These are phyloP conservation scores for Haplographium delicatum DNA, from an alignment of 495 filamentous ascomycete genomes.

Conservation along the genomic window DNA sequence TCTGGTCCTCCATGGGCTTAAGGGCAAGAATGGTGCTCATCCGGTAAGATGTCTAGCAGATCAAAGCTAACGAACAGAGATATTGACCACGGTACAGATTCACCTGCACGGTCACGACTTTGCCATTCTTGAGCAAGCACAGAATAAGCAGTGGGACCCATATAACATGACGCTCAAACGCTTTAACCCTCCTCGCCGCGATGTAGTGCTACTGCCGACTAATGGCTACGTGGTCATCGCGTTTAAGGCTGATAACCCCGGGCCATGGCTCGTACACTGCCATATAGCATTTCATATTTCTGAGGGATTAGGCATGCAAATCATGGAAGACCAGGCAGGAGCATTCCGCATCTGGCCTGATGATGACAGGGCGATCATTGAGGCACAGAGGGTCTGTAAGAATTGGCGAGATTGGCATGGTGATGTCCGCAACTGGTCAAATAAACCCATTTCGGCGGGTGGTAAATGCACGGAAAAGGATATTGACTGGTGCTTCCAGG, in stretches of 20 bases:
- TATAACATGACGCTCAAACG: constrained; percentile 28
- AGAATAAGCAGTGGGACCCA: constrained; percentile 13
- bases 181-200: constrained; percentile 46
- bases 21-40: neutral
- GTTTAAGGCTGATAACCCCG: constrained; percentile 62
- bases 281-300: constrained; percentile 78
- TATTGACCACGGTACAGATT: too few species aligned
- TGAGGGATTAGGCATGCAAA: constrained; percentile 60
- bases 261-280: constrained; percentile 76
- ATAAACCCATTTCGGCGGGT: too few species aligned
- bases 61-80: too few species aligned
- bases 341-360: too few species aligned
- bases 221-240: constrained; percentile 53
- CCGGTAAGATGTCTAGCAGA: constrained; percentile 43
- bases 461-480: too few species aligned
- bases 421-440: too few species aligned
- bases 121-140: constrained; percentile 40
- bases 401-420: too few species aligned
- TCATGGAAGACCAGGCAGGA: too few species aligned
- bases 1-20: neutral
- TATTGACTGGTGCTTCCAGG: too few species aligned
- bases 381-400: too few species aligned
- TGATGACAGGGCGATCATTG: too few species aligned
- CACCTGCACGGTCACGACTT: constrained; percentile 61
- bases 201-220: constrained; percentile 47